phyloP scores from a whole-genome alignment of 768 basidiomycete species.

The Pleurotus eryngii region DNA sequence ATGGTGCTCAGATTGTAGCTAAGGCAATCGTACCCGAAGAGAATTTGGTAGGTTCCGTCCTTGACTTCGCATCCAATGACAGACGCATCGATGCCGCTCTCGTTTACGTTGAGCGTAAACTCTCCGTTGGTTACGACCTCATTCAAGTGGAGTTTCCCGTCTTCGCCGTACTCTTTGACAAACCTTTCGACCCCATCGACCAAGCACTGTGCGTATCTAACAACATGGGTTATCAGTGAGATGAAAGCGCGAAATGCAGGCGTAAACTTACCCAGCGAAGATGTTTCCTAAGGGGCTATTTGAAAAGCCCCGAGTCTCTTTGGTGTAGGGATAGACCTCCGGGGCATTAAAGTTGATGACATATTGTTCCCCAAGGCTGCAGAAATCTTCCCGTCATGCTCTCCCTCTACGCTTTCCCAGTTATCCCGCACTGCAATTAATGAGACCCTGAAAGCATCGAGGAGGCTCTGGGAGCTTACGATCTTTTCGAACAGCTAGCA shows the following conservation, averaged over 20 bases:
- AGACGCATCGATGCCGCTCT: conserved; percentile 23
- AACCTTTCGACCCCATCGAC: conserved; percentile 26
- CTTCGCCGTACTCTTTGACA: conserved; percentile 28
- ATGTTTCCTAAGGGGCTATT: conserved; percentile 19
- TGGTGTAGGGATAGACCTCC: conserved; percentile 32
- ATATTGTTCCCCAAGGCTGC: conserved; percentile 25
- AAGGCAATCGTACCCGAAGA: conserved; percentile 29
- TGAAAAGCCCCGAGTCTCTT: conserved; percentile 12
- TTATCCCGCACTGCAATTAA: conserved; percentile 32
- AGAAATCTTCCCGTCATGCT: conserved; percentile 27
- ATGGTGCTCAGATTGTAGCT: conserved; percentile 28
- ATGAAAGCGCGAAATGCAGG: not conserved
- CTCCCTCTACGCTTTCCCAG: conserved; percentile 32
- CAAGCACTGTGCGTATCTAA: conserved; percentile 36
- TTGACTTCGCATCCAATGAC: conserved; percentile 32
- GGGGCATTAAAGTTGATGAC: conserved; percentile 32
- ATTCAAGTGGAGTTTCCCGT: conserved; percentile 36
- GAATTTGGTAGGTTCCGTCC: conserved; percentile 37
- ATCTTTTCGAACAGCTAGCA: conserved; percentile 34
- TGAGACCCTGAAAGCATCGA: not conserved
- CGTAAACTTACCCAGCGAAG: conserved; percentile 20
- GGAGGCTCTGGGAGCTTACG: conserved; percentile 17
- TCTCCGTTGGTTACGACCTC: conserved; percentile 31
- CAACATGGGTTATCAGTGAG: not conserved
- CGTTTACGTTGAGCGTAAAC: conserved; percentile 30